These are phyloP conservation scores for Bimuria novae-zelandiae DNA, from an alignment of 2,329 filamentous ascomycete genomes.

Conservation along the genomic window DNA sequence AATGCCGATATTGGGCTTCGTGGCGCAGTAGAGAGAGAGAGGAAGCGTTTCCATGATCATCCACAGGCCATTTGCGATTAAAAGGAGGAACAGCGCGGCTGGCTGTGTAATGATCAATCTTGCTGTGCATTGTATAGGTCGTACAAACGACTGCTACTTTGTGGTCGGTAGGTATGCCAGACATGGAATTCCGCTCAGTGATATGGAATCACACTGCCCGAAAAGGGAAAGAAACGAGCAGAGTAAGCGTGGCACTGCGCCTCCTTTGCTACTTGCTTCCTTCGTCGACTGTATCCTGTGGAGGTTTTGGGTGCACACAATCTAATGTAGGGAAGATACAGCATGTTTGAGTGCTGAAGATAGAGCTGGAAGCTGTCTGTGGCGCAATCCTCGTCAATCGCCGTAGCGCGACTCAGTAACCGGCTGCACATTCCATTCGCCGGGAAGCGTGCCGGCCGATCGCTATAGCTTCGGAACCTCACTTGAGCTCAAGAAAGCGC, in stretches of 20 bases:
- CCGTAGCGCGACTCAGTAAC: no score
- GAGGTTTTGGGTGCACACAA: no score
- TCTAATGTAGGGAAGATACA: no score
- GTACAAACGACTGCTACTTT: neutral
- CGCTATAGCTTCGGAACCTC: no score
- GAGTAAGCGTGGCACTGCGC: neutral
- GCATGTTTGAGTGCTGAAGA: no score
- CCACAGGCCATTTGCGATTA: neutral
- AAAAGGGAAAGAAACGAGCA: neutral
- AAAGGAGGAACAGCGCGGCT: neutral
- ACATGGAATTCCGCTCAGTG: neutral
- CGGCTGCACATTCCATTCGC: no score
- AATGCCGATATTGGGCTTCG: neutral
- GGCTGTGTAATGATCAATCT: neutral
- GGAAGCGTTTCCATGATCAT: neutral
- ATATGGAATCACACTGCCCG: neutral
- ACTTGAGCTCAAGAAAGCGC: no score
- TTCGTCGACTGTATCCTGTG: no score
- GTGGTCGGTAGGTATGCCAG: no score
- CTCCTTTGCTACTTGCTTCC: neutral
- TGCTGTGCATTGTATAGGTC: neutral
- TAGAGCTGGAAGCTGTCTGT: no score
- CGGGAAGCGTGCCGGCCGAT: no score
- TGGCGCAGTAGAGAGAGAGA: neutral
- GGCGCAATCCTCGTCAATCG: no score